Percentiles rank a stretch among this genome's conserved stretches.
Evolutionary conservation across 306 rosid species (phyloP).

Genomic region (Gastrolobium bilobum): DNA sequence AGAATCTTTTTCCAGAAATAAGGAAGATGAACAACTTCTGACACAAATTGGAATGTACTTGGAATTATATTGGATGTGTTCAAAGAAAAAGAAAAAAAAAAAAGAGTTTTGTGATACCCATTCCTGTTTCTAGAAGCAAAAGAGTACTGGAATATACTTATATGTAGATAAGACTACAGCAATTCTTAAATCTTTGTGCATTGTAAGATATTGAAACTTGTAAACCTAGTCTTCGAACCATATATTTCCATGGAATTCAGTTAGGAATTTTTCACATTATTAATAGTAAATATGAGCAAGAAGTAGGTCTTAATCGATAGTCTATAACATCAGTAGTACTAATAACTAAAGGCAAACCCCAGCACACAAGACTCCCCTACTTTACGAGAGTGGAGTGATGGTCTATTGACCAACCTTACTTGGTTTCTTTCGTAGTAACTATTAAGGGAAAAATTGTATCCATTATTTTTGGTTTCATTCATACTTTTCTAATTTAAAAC

Average conservation of each 20-base stretch:
- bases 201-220: slow-evolving; percentile 28
- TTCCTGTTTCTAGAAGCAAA: slow-evolving; percentile 35
- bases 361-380: too few relatives aligned
- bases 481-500: slow-evolving; percentile 18
- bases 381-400: too few relatives aligned
- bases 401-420: too few relatives aligned
- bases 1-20: slow-evolving; percentile 13
- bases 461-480: not conserved
- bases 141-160: not conserved
- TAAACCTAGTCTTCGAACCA: slow-evolving; percentile 10
- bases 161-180: not conserved
- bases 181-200: slow-evolving; percentile 10
- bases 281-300: not conserved
- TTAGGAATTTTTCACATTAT: not conserved
- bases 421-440: too few relatives aligned
- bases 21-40: slow-evolving; percentile 27
- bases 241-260: slow-evolving; percentile 15
- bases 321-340: not conserved
- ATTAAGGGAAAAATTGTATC: not conserved
- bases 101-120: not conserved
- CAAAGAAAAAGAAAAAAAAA: slow-evolving; percentile 2
- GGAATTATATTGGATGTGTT: slow-evolving; percentile 19
- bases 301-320: slow-evolving; percentile 12
- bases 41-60: slow-evolving; percentile 17
- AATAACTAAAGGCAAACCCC: too few relatives aligned